Base-by-base conservation (phyloP, 768 basidiomycete species). In the Trametes elegans region DNA sequence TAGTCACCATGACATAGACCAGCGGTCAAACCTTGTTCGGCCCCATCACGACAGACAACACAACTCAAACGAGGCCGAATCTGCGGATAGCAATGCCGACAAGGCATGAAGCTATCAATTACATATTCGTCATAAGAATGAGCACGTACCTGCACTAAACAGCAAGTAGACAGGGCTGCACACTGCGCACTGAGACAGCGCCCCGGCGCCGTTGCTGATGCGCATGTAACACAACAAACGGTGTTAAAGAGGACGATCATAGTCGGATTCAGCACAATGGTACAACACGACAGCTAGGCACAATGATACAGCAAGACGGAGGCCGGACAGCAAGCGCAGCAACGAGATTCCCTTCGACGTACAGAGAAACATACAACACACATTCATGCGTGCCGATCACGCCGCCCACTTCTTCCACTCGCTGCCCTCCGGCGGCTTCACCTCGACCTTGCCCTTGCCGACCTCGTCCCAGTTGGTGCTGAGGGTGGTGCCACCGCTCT, bases 381-480 rank as follows among this genome's bases (percentile, higher is more conserved):
- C 11, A 23, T 21, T 14, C 31, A 14, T n/a, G 10, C 26, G 14
- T 19, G 7, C 13, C 4, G 5, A 0, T 64, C 57, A 69, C 21
- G 57, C 63, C 8, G 64, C 71, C 89, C 89, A 93, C 65, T 84
- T 82, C 75, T 86, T 89, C 83, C 84, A 90, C 69, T 93, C 90
- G 55, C 86, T 81, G 4, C 93, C 93, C 46, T 82, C 63, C 41
- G 95, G 95, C 1, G 95, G 91, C 67, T 88, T 86, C 31, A 93
- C 86, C 29, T 87, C 82, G 3, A 91, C 85, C 56, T 71, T 75
- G 7, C 55, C 76, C 74, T 88, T 88, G 58, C 70, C 74, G 14
- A 99, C 93, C 59, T 93, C 91, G 5, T 83, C 84, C 96, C 96
- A 99, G 69, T 97, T 93, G 0, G 96, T 99, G 73, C 91, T 94